Evolutionary conservation across 2,329 filamentous ascomycete genomes (phyloP).

Genomic region (Colletotrichum sp.): DNA sequence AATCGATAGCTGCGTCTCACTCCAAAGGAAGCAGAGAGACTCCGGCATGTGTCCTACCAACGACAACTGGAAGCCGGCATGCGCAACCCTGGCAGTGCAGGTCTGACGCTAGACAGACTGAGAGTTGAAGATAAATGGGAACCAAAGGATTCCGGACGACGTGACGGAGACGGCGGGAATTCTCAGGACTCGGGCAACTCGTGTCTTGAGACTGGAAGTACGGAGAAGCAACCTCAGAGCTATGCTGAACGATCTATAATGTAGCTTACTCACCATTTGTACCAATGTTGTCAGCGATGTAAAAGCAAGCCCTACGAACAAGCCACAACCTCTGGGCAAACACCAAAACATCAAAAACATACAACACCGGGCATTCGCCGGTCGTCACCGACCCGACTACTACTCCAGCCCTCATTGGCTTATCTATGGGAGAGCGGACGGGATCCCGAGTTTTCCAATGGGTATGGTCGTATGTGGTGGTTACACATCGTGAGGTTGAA

Average conservation of each 20-base stretch:
- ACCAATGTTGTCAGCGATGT: not conserved
- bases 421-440: not conserved
- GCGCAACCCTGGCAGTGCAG: conserved; percentile 51
- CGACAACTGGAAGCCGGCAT: conserved; percentile 59
- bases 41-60: conserved; percentile 61
- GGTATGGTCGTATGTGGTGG: not conserved
- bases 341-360: not conserved
- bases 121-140: conserved; percentile 33
- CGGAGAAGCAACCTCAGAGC: not conserved
- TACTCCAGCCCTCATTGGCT: not conserved
- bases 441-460: not conserved
- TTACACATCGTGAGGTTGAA: not conserved
- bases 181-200: not conserved
- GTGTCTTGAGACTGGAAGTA: not conserved
- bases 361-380: not conserved
- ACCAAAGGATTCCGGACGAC: not conserved
- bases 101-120: conserved; percentile 45
- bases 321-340: not conserved
- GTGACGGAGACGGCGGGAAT: not conserved
- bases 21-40: conserved; percentile 54
- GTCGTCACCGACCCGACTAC: not conserved
- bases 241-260: not conserved
- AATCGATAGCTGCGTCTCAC: conserved; percentile 51
- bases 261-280: not conserved
- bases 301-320: not conserved